Evolutionary conservation across 176 grass and related monocot species (phyloP), one percentile per base, ranked within the genome.

Genomic region (Carex cristatella): DNA sequence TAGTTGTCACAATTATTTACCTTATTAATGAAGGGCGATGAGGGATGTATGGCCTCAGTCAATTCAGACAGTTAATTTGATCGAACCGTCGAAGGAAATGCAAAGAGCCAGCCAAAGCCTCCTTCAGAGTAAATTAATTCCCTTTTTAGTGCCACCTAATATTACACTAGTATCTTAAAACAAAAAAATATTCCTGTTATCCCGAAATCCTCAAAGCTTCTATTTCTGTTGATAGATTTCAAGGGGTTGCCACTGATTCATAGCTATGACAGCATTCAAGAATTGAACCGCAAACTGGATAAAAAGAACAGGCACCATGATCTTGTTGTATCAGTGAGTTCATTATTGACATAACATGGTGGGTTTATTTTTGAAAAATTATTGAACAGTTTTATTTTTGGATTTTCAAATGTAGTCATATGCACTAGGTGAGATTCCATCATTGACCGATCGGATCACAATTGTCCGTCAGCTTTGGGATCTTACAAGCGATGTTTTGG

Each of bases 21-120:
- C 14, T 65, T 67, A 9, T 68, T 62, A 83, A 66, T 79, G 85
- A 72, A 98, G 95, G 95, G 93, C 95, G 80, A 94, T 98, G 88
- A 90, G 95, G 55, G 91, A 94, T 78, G 95, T 95, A 54, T 95
- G 95, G 93, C 95, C 95, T 38, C 88, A 79, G 87, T 95, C 95
- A 49, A 91, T 98, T 69, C 85, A 95, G 84, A 89, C 56, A 67
- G 91, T 92, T 89, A 95, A 95, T 90, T 91, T 98, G 83, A 81
- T 98, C 3, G 95, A 98, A 85, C 95, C 95, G 31, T 98, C 95
- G 14, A 95, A 98, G 89, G 91, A 91, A 69, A 98, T 98, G 95
- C 95, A 98, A 77, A 98, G 93, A 92, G 88, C 95, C 58, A 91
- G 91, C 13, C 93, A 98, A 80, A 92, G 84, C 67, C 93, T 98